Conservation (phyloP, 1,139 yeast genomes). For the Hemisphaericaspora xylofermentans region DNA sequence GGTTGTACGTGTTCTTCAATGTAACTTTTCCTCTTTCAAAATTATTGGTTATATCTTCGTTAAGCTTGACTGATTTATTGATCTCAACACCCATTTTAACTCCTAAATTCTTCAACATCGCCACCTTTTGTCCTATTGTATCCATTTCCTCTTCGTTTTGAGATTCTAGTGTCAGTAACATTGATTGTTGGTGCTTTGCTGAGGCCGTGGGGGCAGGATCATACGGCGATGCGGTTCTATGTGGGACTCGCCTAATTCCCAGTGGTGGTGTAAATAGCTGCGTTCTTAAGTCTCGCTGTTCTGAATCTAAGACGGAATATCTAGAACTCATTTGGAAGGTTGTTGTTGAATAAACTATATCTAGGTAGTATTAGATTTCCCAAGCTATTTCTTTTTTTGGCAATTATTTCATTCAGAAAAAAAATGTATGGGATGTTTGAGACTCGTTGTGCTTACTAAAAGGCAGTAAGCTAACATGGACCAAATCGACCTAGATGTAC, state of each 20-base stretch:
- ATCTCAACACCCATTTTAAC: constrained; percentile 82
- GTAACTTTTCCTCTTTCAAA: constrained; percentile 46
- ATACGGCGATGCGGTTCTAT: constrained; percentile 52
- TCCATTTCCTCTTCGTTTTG: constrained; percentile 81
- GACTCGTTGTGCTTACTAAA: not conserved
- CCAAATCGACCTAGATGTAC: not conserved
- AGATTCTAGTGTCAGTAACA: constrained; percentile 71
- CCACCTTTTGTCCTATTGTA: constrained; percentile 67
- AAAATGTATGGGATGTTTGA: too few relatives aligned
- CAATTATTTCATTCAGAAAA: not conserved
- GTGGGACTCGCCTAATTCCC: constrained; percentile 28
- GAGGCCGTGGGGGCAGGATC: constrained; percentile 33
- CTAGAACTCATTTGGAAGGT: constrained; percentile 26
- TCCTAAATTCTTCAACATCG: constrained; percentile 69
- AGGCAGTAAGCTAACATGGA: too few relatives aligned
- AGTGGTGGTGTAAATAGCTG: constrained; percentile 40
- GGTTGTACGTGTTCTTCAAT: constrained; percentile 64
- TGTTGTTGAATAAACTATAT: not conserved
- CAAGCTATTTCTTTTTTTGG: not conserved
- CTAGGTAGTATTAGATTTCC: not conserved
- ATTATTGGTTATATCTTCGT: constrained; percentile 53
- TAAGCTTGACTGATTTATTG: constrained; percentile 63
- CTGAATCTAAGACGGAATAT: constrained; percentile 40
- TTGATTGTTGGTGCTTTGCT: constrained; percentile 53
- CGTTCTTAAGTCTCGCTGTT: constrained; percentile 48